These are phyloP conservation scores for Dioscorea zingiberensis DNA, from an alignment of 106 monocot species.

Conservation along the genomic window DNA sequence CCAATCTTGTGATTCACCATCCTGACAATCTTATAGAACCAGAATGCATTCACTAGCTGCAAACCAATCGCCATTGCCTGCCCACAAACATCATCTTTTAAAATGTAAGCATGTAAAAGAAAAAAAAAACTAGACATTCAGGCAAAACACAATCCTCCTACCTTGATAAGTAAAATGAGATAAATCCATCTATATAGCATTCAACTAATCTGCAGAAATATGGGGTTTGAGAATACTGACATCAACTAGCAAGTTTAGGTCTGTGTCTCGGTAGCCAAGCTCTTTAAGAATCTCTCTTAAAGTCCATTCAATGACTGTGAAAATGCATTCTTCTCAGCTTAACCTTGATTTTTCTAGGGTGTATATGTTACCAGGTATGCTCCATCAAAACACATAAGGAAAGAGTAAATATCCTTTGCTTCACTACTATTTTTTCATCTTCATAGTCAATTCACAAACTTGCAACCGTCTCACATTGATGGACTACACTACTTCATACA, in stretches of 20 bases:
- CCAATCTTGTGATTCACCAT: slow-evolving; percentile 45
- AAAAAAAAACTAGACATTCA: not conserved
- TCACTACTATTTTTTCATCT: too few relatives aligned
- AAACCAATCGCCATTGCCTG: slow-evolving; percentile 59
- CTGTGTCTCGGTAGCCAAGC: slow-evolving; percentile 50
- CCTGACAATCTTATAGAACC: slow-evolving; percentile 57
- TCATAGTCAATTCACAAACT: too few relatives aligned
- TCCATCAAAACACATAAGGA: too few relatives aligned
- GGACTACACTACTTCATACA: too few relatives aligned
- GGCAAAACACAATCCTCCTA: not conserved
- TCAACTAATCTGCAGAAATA: not conserved
- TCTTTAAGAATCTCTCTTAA: slow-evolving; percentile 70
- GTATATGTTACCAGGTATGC: too few relatives aligned
- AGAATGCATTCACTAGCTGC: slow-evolving; percentile 59
- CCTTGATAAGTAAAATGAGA: too few relatives aligned
- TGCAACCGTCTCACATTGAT: too few relatives aligned
- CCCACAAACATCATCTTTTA: not conserved
- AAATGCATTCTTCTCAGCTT: too few relatives aligned
- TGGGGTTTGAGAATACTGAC: slow-evolving; percentile 15
- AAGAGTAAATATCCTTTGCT: too few relatives aligned
- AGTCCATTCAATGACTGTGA: too few relatives aligned
- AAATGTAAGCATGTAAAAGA: not conserved
- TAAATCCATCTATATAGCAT: too few relatives aligned
- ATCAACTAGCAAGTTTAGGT: slow-evolving; percentile 43
- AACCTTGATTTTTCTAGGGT: too few relatives aligned